Base-by-base conservation (phyloP, 2,329 filamentous ascomycete genomes). In the Fusarium sp. region DNA sequence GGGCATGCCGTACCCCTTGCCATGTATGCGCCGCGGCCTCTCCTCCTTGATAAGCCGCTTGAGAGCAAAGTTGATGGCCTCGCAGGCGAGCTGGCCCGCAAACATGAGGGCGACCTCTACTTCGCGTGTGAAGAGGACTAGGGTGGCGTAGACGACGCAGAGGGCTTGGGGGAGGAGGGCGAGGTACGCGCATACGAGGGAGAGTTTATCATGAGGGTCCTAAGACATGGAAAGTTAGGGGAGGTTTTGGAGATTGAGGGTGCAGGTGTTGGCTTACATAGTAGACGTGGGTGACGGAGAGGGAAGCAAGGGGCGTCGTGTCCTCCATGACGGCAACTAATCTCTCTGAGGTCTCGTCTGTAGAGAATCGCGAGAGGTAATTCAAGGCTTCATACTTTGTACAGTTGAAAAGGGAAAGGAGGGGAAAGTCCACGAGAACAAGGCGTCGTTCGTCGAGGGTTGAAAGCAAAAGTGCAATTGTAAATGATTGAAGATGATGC, bases 1-100 rank as follows among this genome's bases (percentile, higher is more conserved):
- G 63, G 97, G 97, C 97, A 99, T 99, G 78, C 97, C 97, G 81
- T 99, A 99, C 74, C 97, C 97, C 83, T 97, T 97, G 65, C 95
- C 95, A 80, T 95, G 91, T 88, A 87, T 92, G 90, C 93, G 93
- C 72, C 88, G 90, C 31, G 97, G 97, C 59, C 97, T 90, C 82
- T 98, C 94, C 83, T 98, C 95, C 81, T 96, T 97, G 82, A 99
- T 96, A 72, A 95, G 87, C 29, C 97, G 90, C 87, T 99, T 99
- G 58, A 99, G 87, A 5, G 88, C 85, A 83, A 97, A 98, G 84
- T 99, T 99, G 78, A 97, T 85, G 31, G 90, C 95, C 82, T 99
- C 97, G 86, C 96, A 98, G 60, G 89, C 91, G 83, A 98, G 90
- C 83, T 99, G 97, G 60, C 97, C 97, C 27, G 90, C 91, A 82